Conservation (phyloP, 2,329 filamentous ascomycete species). For the Eurotiales sp. region DNA sequence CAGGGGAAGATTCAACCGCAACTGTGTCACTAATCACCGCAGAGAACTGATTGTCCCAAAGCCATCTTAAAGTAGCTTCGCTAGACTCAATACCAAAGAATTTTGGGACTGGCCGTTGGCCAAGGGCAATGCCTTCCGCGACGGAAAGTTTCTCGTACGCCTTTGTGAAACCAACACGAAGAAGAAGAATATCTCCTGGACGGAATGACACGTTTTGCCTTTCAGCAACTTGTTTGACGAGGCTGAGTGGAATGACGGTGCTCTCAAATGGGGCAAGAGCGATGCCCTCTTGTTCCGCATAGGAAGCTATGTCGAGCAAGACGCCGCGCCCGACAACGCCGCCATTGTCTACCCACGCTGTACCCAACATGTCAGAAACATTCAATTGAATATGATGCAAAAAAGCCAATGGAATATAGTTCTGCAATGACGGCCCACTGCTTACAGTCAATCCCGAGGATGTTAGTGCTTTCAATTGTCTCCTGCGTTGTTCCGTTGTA, state of each 20-base stretch:
- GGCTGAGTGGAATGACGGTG: slow-evolving; percentile 41
- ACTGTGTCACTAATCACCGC: slow-evolving; percentile 33
- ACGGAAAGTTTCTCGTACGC: slow-evolving; percentile 38
- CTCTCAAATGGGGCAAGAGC: slow-evolving; percentile 40
- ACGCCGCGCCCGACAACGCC: slow-evolving; percentile 47
- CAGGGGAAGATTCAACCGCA: slow-evolving; percentile 28
- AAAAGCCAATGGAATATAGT: not conserved
- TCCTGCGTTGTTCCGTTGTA: slow-evolving; percentile 41
- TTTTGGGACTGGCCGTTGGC: slow-evolving; percentile 19
- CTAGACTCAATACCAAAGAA: slow-evolving; percentile 33
- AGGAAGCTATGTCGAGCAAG: slow-evolving; percentile 46
- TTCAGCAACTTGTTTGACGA: slow-evolving; percentile 44
- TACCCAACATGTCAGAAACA: not conserved
- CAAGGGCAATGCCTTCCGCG: slow-evolving; percentile 24
- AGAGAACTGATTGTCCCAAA: slow-evolving; percentile 35
- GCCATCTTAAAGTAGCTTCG: slow-evolving; percentile 29
- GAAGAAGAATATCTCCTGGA: slow-evolving; percentile 55
- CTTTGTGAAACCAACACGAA: slow-evolving; percentile 52
- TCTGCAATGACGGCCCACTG: not conserved
- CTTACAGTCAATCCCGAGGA: slow-evolving; percentile 42
- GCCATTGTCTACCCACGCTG: slow-evolving; percentile 36
- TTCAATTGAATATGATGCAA: not conserved
- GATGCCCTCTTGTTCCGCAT: slow-evolving; percentile 37
- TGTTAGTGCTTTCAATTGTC: slow-evolving; percentile 33
- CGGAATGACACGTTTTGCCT: slow-evolving; percentile 43